phyloP scores from a whole-genome alignment of 345 rosid species.

The Stellera chamaejasme region DNA sequence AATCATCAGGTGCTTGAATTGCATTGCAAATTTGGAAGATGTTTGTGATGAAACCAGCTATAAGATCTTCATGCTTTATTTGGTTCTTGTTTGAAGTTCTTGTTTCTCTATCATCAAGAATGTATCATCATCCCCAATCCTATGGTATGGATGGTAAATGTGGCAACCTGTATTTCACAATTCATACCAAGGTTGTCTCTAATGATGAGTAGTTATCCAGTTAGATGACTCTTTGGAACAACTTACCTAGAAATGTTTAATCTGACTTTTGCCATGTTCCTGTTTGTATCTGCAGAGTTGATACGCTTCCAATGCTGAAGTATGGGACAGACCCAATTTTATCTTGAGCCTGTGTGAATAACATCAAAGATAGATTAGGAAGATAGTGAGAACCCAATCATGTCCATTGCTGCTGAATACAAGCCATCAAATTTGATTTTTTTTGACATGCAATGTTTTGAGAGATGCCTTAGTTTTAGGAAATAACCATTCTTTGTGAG shows the following conservation, averaged over 20 bases:
- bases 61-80: neutral
- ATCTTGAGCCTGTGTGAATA: slow-evolving; percentile 17
- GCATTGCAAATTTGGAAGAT: neutral
- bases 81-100: neutral
- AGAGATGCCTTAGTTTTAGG: too few species aligned
- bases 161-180: slow-evolving; percentile 10
- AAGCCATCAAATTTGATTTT: too few species aligned
- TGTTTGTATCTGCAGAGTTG: slow-evolving; percentile 26
- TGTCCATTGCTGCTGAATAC: too few species aligned
- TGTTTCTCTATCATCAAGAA: neutral
- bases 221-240: neutral
- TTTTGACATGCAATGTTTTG: too few species aligned
- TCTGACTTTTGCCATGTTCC: neutral
- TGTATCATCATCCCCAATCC: slow-evolving; percentile 1
- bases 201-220: neutral
- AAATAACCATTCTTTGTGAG: too few species aligned
- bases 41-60: neutral
- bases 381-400: too few species aligned
- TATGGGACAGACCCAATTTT: slow-evolving; percentile 44
- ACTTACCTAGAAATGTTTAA: neutral
- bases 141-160: slow-evolving; percentile 6
- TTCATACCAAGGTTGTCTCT: slow-evolving; percentile 1
- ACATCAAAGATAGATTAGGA: too few species aligned
- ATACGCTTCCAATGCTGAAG: slow-evolving; percentile 30
- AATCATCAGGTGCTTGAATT: neutral